These are phyloP conservation scores for Ganoderma sinense DNA, from an alignment of 1,284 basidiomycete species.

Conservation along the genomic window DNA sequence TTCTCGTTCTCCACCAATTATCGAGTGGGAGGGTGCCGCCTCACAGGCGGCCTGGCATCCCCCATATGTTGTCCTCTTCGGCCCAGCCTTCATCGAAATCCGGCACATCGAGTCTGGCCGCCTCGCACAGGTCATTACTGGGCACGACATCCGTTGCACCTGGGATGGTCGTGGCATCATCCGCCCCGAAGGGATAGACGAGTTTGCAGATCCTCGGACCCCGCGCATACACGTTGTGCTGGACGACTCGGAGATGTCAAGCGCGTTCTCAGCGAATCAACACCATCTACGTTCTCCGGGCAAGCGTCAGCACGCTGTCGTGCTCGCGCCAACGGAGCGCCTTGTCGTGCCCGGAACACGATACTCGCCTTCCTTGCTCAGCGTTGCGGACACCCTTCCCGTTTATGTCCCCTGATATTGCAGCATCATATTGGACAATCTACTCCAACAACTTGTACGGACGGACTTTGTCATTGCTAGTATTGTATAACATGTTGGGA, in stretches of 20 bases:
- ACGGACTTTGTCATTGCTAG: background rate
- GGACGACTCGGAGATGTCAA: conserved; percentile 58
- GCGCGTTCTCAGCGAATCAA: background rate
- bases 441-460: no score
- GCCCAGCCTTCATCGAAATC: conserved; percentile 91
- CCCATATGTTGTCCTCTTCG: conserved; percentile 91
- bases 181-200: conserved; percentile 46
- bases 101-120: conserved; percentile 87
- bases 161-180: conserved; percentile 82
- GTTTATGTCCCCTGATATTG: conserved; percentile 21
- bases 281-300: conserved; percentile 41
- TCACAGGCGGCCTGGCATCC: conserved; percentile 88
- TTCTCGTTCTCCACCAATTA: conserved; percentile 72
- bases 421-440: background rate
- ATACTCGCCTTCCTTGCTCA: conserved; percentile 58
- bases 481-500: background rate
- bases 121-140: conserved; percentile 88
- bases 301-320: conserved; percentile 76
- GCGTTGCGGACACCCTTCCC: conserved; percentile 28
- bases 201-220: conserved; percentile 63
- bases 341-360: conserved; percentile 67
- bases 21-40: conserved; percentile 96
- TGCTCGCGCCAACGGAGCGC: conserved; percentile 81
- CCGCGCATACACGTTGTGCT: conserved; percentile 79
- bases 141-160: conserved; percentile 83